Evolutionary conservation across 164 flowering plant genomes (phyloP), one percentile per base, ranked within the genome.

Genomic region (Aristolochia contorta): DNA sequence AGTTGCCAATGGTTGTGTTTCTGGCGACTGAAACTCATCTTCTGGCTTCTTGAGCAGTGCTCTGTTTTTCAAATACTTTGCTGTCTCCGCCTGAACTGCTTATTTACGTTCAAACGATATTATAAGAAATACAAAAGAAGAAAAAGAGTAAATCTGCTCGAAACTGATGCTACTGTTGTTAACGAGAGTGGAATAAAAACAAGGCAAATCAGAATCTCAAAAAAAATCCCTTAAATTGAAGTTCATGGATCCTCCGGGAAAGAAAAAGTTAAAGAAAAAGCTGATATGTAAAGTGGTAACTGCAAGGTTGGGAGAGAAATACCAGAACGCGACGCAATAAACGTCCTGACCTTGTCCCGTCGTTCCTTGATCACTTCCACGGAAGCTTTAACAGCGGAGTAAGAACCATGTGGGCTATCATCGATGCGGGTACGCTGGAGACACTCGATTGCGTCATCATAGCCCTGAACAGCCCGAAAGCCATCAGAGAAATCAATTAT

Each of bases 11-110:
- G 49, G 37, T 41, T 60, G 60, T 46, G 60, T 54, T 59, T 66
- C 64, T 12, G 12, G 62, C 20, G 55, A 18, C 16, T 23, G 56
- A 23, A 22, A 22, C 30, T 37, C 30, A 32, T 47, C 2, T 8
- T 62, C 30, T 15, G 20, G 14, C 23, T 32, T 54, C 47, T 55
- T 51, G 69, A 54, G 64, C 55, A 56, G 65, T 57, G 61, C 55
- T 66, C 74, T 90, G 73, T 58, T 75, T 56, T 69, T 75, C 74
- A 82, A 61, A 71, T 85, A 81, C 50, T 72, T 76, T 47, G 81
- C 69, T 41, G 92, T 71, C 77, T 83, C 86, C 8, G 78, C 89
- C 78, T 79, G 84, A 70, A 90, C 92, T 90, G 85, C 52, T 64
- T 54, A 61, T 24, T 21, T 6, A 37, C 7, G 10, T 37, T 37